Evolutionary conservation across 2,329 filamentous ascomycete species (phyloP).

Genomic region (Fusarium bulbicola): DNA sequence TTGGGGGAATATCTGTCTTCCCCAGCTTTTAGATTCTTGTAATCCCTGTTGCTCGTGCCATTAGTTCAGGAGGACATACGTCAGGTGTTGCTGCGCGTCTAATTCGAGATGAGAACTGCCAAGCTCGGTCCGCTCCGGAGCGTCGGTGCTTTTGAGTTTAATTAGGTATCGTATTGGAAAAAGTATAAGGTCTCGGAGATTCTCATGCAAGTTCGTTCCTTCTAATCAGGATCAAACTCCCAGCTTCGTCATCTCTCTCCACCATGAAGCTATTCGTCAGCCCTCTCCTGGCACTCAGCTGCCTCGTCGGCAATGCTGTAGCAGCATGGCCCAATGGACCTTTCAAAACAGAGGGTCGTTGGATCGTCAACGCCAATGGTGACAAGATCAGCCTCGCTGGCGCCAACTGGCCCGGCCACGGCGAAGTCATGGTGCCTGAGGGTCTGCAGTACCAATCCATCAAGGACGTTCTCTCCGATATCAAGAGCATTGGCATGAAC

Average conservation of each 20-base stretch:
- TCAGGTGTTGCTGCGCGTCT: neutral
- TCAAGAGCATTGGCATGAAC: conserved; percentile 70
- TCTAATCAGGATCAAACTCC: neutral
- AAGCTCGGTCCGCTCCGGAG: conserved; percentile 17
- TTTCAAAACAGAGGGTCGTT: conserved; percentile 51
- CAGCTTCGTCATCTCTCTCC: no score
- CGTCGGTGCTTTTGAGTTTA: neutral
- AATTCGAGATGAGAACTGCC: neutral
- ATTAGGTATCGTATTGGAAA: neutral
- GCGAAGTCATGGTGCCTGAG: conserved; percentile 71
- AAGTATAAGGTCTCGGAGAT: neutral
- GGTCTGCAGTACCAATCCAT: conserved; percentile 70
- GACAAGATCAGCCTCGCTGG: conserved; percentile 60
- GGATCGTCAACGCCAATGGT: conserved; percentile 52
- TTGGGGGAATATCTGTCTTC: neutral
- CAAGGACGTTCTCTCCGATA: conserved; percentile 60
- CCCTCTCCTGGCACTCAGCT: conserved; percentile 6
- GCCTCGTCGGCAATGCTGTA: conserved; percentile 2
- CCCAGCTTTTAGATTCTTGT: neutral
- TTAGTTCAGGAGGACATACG: neutral
- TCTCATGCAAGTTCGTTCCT: neutral
- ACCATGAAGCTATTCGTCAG: neutral
- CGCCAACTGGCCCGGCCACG: conserved; percentile 69
- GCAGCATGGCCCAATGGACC: conserved; percentile 45
- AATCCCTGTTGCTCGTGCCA: neutral